Conservation (phyloP, 2,329 filamentous ascomycete species). For the Botrytis elliptica region DNA sequence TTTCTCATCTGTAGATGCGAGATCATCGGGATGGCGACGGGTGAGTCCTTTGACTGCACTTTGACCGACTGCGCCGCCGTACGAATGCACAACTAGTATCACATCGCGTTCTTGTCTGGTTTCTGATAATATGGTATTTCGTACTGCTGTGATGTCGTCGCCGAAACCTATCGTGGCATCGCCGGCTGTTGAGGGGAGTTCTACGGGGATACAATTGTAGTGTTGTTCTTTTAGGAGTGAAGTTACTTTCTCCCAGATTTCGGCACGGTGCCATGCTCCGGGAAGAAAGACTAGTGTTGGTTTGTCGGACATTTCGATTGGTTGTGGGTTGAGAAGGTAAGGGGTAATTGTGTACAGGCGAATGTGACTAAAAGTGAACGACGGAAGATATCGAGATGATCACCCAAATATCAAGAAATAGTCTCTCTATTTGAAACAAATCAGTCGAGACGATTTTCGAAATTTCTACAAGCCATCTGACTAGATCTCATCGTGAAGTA, state of each 20-base stretch:
- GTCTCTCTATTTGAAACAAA: background rate
- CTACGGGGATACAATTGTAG: slow-evolving; percentile 38
- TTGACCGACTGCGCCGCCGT: slow-evolving; percentile 43
- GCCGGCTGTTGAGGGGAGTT: slow-evolving; percentile 40
- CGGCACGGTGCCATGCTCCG: slow-evolving; percentile 48
- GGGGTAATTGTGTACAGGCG: background rate
- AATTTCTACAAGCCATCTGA: background rate
- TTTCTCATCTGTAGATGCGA: slow-evolving; percentile 12
- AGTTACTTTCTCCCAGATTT: slow-evolving; percentile 41
- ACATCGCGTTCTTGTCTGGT: slow-evolving; percentile 42
- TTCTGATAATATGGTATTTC: slow-evolving; percentile 38
- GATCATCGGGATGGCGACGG: slow-evolving; percentile 23
- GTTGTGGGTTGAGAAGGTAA: background rate
- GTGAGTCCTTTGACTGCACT: slow-evolving; percentile 45
- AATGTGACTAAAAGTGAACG: background rate
- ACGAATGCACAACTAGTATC: slow-evolving; percentile 46
- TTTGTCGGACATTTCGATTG: slow-evolving; percentile 24
- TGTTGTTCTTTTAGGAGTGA: slow-evolving; percentile 37
- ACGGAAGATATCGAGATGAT: background rate
- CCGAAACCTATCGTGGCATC: slow-evolving; percentile 39
- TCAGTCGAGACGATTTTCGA: accelerated
- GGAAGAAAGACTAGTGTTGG: slow-evolving; percentile 48
- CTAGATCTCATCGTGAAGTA: background rate
- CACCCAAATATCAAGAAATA: too few relatives aligned
- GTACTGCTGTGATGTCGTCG: slow-evolving; percentile 42